phyloP scores from a whole-genome alignment of 768 basidiomycete species.

The Naganishia vaughanmartiniae region DNA sequence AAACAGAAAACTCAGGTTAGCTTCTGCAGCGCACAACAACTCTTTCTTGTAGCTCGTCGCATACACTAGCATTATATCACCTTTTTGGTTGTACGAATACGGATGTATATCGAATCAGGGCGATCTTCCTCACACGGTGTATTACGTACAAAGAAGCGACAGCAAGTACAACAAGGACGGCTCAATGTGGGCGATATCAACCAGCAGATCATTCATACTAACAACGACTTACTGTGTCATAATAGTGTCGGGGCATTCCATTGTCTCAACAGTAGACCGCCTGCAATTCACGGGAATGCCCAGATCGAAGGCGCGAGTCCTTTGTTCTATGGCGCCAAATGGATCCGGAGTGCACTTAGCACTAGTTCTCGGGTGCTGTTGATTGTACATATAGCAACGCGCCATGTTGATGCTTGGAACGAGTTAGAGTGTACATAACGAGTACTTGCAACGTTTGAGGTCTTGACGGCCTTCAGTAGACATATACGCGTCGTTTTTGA shows the following conservation, averaged over 20 bases:
- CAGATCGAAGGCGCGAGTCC: too few relatives aligned
- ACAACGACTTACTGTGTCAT: too few relatives aligned
- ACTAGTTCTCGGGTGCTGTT: too few relatives aligned
- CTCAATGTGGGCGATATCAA: not conserved
- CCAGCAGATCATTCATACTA: too few relatives aligned
- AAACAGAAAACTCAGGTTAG: not conserved
- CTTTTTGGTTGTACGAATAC: conserved; percentile 15
- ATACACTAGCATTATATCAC: not conserved
- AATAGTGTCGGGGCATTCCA: too few relatives aligned
- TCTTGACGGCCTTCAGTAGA: not conserved
- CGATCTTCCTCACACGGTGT: not conserved
- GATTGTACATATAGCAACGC: not conserved
- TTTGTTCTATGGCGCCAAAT: too few relatives aligned
- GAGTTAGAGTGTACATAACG: not conserved
- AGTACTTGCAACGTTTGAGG: not conserved
- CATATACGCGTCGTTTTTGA: not conserved
- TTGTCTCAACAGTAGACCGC: too few relatives aligned
- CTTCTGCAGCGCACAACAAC: not conserved
- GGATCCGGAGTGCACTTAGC: too few relatives aligned
- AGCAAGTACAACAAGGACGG: not conserved
- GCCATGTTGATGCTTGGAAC: not conserved
- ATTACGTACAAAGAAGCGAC: not conserved
- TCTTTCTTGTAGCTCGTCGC: not conserved
- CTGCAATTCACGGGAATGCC: too few relatives aligned
- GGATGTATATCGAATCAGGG: conserved; percentile 9